phyloP scores from a whole-genome alignment of 73 alveolate species.

The Symbiodinium pilosum region DNA sequence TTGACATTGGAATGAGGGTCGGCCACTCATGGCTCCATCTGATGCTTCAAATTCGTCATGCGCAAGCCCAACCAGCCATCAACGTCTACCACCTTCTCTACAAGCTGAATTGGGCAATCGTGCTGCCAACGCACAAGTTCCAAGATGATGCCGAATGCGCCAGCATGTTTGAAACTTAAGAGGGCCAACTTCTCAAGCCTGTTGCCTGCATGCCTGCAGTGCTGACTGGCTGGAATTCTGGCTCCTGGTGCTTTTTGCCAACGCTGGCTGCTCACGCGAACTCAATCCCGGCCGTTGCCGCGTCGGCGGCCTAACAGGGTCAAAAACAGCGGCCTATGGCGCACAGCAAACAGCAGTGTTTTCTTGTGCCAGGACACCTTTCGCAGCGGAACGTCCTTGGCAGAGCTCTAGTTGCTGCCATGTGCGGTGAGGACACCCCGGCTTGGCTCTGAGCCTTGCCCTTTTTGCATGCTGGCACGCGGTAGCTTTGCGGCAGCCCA shows the following conservation, averaged over 20 bases:
- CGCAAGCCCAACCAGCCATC: background rate
- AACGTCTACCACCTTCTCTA: background rate
- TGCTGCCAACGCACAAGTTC: background rate
- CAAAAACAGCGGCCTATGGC: too few species aligned
- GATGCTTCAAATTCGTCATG: background rate
- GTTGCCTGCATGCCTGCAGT: background rate
- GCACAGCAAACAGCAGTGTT: background rate
- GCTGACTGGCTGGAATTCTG: background rate
- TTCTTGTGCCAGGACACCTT: too few species aligned
- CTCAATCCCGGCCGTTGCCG: background rate
- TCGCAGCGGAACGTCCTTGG: background rate
- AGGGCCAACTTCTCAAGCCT: too few species aligned
- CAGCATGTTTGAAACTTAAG: too few species aligned
- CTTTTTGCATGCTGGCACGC: background rate
- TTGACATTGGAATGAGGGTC: background rate
- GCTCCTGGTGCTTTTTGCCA: background rate
- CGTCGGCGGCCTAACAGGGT: background rate
- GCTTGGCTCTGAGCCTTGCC: background rate
- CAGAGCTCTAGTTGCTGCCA: background rate
- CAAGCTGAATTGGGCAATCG: background rate
- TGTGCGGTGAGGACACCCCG: background rate
- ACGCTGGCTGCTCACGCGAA: too few species aligned
- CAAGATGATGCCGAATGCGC: too few species aligned
- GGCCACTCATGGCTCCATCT: background rate
- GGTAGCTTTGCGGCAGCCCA: constrained; percentile 7